phyloP scores from a whole-genome alignment of 1,284 basidiomycete species.

The Lentinula novae-zelandiae region DNA sequence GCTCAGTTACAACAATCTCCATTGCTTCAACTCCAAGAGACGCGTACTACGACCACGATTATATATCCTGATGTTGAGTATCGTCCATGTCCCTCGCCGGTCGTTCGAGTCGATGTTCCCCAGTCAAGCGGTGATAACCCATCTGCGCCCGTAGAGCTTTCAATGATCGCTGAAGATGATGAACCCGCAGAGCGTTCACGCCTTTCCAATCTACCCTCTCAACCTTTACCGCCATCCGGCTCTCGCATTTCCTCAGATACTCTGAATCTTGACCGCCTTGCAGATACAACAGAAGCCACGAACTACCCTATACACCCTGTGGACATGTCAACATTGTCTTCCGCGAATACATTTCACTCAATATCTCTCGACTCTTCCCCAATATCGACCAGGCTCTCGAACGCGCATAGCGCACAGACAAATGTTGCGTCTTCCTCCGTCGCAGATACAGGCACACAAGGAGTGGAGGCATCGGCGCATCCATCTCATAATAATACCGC shows the following conservation, averaged over 20 bases:
- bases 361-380: conserved; percentile 31
- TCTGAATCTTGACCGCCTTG: not conserved
- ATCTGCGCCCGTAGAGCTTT: conserved; percentile 38
- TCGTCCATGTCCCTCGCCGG: not conserved
- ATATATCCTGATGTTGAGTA: not conserved
- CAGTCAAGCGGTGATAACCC: not conserved
- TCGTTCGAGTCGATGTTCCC: not conserved
- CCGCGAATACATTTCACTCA: conserved; percentile 34
- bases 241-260: not conserved
- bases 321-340: conserved; percentile 17
- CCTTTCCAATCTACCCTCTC: conserved; percentile 19
- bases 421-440: not conserved
- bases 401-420: not conserved
- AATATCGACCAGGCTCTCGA: not conserved
- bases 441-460: conserved; percentile 1
- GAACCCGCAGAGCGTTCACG: conserved; percentile 45
- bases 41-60: not conserved
- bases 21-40: not conserved
- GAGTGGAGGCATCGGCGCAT: not conserved
- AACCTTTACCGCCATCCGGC: not conserved
- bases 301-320: not conserved
- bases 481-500: not conserved
- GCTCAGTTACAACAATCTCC: not conserved
- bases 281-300: not conserved
- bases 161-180: conserved; percentile 70